A percentile compares a stretch with the other conserved stretches of the same genome.
Evolutionary conservation across 192 early-diverging fungal species (phyloP).

Genomic region (Backusella tuberculispora): DNA sequence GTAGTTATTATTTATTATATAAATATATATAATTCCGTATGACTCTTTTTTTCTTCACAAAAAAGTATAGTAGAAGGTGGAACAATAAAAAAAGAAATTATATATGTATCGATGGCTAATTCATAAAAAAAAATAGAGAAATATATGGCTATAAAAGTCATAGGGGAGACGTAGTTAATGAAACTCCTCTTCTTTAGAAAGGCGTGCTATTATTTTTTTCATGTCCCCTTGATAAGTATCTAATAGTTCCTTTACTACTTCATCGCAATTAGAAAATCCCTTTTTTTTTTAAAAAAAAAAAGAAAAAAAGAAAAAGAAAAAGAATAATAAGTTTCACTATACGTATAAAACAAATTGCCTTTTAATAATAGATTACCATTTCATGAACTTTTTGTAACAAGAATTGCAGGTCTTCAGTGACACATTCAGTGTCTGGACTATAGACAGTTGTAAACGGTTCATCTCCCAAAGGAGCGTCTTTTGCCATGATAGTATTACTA

Average conservation of each 20-base stretch:
- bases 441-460: neutral
- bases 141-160: neutral
- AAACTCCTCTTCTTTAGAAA: neutral
- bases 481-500: neutral
- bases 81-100: too few species aligned
- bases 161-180: neutral
- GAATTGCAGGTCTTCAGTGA: neutral
- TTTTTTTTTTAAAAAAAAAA: neutral
- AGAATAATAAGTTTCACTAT: neutral
- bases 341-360: neutral
- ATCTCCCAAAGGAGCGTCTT: neutral
- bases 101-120: neutral
- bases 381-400: conserved; percentile 1
- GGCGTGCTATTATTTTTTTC: neutral
- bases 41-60: too few species aligned
- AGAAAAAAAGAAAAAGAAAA: neutral
- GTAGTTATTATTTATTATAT: too few species aligned
- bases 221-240: conserved; percentile 9
- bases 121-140: neutral
- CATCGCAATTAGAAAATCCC: neutral
- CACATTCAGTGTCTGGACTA: neutral
- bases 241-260: neutral
- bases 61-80: too few species aligned
- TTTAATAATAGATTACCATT: neutral
- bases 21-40: too few species aligned